phyloP scores from a whole-genome alignment of 108 stramenopile species.

The Aurantiochytrium sp. region DNA sequence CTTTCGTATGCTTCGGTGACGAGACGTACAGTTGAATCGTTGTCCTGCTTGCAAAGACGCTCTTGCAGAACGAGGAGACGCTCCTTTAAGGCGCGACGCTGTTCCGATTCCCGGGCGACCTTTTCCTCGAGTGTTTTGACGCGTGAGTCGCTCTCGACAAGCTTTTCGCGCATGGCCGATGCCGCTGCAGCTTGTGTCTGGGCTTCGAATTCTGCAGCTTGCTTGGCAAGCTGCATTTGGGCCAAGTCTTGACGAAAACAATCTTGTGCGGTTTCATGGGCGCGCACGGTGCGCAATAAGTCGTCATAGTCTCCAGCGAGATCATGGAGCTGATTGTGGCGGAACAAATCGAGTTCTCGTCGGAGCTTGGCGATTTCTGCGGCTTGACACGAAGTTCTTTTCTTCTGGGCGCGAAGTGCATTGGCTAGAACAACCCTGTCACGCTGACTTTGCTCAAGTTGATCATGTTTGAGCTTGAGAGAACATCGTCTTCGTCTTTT shows the following conservation, averaged over 20 bases:
- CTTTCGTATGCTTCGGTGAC: background rate
- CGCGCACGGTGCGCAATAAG: background rate
- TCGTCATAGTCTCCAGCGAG: background rate
- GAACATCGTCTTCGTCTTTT: background rate
- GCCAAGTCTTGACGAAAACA: background rate
- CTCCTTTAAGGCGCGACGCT: background rate
- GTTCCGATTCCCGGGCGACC: background rate
- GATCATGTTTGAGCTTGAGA: background rate
- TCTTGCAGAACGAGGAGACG: background rate
- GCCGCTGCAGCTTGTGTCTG: background rate
- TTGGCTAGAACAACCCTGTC: background rate
- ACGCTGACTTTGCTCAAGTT: background rate
- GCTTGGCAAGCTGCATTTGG: background rate
- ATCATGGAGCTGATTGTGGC: background rate
- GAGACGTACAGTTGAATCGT: background rate
- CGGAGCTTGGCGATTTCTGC: background rate
- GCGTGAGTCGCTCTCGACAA: background rate
- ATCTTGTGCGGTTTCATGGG: background rate
- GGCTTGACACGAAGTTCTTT: background rate
- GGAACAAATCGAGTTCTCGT: background rate
- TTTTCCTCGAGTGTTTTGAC: background rate
- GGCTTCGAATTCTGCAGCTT: background rate
- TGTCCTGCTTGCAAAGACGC: background rate
- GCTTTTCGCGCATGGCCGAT: background rate
- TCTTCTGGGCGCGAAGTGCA: background rate